A percentile compares a stretch with the other conserved stretches of the same genome.
phyloP scores from a whole-genome alignment of 139 green algal genomes.

The Volvox africanus region DNA sequence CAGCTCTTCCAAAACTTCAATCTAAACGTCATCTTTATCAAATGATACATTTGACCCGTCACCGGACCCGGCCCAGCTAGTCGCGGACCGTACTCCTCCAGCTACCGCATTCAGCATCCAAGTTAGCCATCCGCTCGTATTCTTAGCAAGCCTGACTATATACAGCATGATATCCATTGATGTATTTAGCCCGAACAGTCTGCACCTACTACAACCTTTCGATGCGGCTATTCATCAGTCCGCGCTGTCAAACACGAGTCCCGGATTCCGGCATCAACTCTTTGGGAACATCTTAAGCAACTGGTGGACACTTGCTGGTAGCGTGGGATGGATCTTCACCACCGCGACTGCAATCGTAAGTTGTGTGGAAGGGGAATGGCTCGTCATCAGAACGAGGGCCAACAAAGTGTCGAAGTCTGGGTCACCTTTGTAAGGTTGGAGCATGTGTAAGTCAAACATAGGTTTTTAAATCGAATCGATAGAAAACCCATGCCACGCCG shows the following conservation, averaged over 20 bases:
- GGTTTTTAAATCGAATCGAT: not conserved
- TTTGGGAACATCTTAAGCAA: constrained; percentile 14
- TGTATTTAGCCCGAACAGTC: constrained; percentile 13
- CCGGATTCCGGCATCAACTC: not conserved
- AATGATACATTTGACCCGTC: too few relatives aligned
- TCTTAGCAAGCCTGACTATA: not conserved
- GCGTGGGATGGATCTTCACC: constrained; percentile 15
- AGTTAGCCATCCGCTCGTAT: not conserved
- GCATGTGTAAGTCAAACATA: not conserved
- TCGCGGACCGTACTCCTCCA: not conserved
- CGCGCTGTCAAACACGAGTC: not conserved
- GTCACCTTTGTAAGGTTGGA: not conserved
- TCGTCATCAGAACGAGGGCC: too few relatives aligned
- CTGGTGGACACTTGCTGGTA: not conserved
- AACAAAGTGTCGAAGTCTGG: not conserved
- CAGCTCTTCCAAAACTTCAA: too few relatives aligned
- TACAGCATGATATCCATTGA: constrained; percentile 13
- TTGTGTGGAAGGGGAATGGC: not conserved
- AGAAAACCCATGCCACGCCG: not conserved
- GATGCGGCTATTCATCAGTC: constrained; percentile 13
- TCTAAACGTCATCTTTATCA: too few relatives aligned
- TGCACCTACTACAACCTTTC: constrained; percentile 28
- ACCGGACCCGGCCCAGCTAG: too few relatives aligned
- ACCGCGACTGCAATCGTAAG: constrained; percentile 28
- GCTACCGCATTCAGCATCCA: not conserved